phyloP scores from a whole-genome alignment of 441 rosid species.

The Hura crepitans region DNA sequence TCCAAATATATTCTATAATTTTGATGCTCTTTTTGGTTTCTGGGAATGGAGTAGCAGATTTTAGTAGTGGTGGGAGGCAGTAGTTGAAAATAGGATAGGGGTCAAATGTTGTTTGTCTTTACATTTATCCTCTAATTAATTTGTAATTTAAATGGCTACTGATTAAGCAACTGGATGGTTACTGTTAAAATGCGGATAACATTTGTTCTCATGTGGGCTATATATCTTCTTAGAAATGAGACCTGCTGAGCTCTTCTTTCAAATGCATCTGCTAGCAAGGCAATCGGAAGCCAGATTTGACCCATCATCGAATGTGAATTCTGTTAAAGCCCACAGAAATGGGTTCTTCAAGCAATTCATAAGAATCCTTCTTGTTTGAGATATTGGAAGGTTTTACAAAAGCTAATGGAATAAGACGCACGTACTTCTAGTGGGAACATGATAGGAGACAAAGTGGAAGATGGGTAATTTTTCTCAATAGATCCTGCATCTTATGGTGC shows the following conservation, averaged over 20 bases:
- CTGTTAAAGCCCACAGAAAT: constrained; percentile 66
- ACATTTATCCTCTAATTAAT: neutral
- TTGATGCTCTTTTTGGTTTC: neutral
- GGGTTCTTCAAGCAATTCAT: constrained; percentile 90
- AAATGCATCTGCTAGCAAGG: constrained; percentile 86
- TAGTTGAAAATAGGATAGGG: neutral
- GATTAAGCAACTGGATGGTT: constrained; percentile 4
- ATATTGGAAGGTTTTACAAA: constrained; percentile 73
- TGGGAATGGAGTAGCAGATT: too few relatives aligned
- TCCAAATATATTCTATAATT: neutral
- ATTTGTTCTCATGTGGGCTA: neutral
- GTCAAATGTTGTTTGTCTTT: neutral
- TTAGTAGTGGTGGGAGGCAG: too few relatives aligned
- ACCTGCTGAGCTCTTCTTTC: constrained; percentile 84
- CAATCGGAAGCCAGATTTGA: constrained; percentile 35
- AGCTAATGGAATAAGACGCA: constrained; percentile 30
- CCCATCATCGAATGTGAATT: constrained; percentile 37
- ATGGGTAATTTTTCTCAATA: neutral
- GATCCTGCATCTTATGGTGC: neutral
- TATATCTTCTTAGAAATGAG: constrained; percentile 60
- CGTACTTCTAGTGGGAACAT: neutral
- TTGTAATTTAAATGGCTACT: neutral
- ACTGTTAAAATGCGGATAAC: neutral
- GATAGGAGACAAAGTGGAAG: neutral
- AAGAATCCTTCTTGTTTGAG: constrained; percentile 69